Evolutionary conservation across 2,329 filamentous ascomycete genomes (phyloP), one percentile per base, ranked within the genome.

Genomic region (Trichoderma atroviride): DNA sequence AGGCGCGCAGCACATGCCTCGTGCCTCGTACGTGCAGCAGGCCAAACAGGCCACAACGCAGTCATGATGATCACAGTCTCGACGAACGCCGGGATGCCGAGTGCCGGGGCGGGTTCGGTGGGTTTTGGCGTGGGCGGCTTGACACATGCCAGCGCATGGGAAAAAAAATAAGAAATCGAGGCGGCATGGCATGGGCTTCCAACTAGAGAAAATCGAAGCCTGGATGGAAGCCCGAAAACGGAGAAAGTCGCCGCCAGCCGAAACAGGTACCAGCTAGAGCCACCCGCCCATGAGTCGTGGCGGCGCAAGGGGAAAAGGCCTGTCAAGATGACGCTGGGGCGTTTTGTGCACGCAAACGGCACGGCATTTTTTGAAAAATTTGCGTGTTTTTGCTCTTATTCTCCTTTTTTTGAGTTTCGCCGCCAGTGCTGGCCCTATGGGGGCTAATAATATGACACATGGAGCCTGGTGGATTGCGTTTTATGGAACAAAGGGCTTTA

Each of bases 151-250:
- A 67, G 22, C 31, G 47, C 47, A 50, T 43, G 40, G 29, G 5
- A 31, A 31, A 43, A 19, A 14, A 35, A 35, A 13, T 35, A 35
- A 35, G 33, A 13, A 35, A 35, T 11, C 47, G 29, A 59, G 37
- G 57, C 35, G 31, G 24, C 16, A 37, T 24, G 50, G 58, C 16
- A 19, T 35, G 33, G 33, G 33, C 33, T 35, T 35, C 33, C 33
- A 35, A 13, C 33, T 35, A 13, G 13, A 9, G 33, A 27, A 55
- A n/a, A 63, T 63, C 33, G 66, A 69, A 69, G 66, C 66, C 58
- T 24, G 29, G 62, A 50, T 69, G 35, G 66, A 69, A 69, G 66
- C 66, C 66, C 52, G 66, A 69, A 69, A 69, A 69, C 66, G 66
- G 66, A 69, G 66, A 22, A 24, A n/a, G 27, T 14, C 24, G 31